A percentile compares a stretch with the other conserved stretches of the same genome.
phyloP scores from a whole-genome alignment of 805 yeast genomes.

The Sugiyamaella boreocaroliniensis region DNA sequence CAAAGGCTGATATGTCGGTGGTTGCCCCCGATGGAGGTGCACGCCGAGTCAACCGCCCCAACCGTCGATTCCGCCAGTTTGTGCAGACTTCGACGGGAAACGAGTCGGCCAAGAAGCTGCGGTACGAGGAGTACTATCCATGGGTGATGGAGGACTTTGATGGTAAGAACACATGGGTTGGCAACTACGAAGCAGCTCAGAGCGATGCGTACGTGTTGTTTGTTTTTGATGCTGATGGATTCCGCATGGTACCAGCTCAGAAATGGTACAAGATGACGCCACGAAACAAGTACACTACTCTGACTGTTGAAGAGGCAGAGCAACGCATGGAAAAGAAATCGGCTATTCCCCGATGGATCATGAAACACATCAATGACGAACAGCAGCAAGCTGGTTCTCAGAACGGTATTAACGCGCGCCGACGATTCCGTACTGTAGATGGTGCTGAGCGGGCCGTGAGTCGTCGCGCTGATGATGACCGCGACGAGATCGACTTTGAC shows the following conservation, averaged over 20 bases:
- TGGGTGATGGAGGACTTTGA: constrained; percentile 98
- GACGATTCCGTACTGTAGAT: constrained; percentile 45
- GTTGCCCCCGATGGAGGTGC: constrained; percentile 94
- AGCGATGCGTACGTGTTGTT: constrained; percentile 80
- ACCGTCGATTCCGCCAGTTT: constrained; percentile 60
- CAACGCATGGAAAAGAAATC: constrained; percentile 78
- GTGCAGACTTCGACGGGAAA: constrained; percentile 75
- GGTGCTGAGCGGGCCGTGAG: constrained; percentile 36
- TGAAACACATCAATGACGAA: constrained; percentile 75
- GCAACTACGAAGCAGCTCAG: constrained; percentile 88
- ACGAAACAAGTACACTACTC: constrained; percentile 85
- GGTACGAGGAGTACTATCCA: constrained; percentile 95
- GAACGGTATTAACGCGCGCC: constrained; percentile 40
- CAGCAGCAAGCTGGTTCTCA: constrained; percentile 37
- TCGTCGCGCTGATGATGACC: constrained; percentile 60
- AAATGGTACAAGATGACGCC: constrained; percentile 92
- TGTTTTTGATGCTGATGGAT: constrained; percentile 79
- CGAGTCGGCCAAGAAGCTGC: constrained; percentile 71
- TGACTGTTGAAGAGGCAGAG: constrained; percentile 94
- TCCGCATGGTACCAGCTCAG: constrained; percentile 91
- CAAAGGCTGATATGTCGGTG: constrained; percentile 38
- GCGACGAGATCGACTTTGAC: constrained; percentile 88
- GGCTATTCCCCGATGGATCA: constrained; percentile 86
- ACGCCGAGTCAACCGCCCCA: constrained; percentile 50
- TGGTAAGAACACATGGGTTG: constrained; percentile 90